Base-by-base conservation (phyloP, 306 rosid genomes). In the Sesbania bispinosa region DNA sequence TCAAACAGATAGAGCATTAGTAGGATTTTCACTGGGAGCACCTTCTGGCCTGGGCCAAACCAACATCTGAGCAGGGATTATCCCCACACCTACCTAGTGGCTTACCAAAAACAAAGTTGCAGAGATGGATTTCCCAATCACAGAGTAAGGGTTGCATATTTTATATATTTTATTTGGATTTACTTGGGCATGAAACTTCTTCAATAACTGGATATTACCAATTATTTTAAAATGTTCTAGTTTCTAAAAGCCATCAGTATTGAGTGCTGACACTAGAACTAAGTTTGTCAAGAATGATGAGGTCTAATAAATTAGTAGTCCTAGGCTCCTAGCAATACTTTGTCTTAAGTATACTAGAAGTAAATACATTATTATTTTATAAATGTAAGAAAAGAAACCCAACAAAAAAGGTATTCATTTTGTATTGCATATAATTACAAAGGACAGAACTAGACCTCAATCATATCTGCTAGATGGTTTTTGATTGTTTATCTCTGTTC, bases 391-490 rank as follows among this genome's bases (percentile, higher is more conserved):
- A 6, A n/a, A n/a, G n/a, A n/a, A 36, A 4, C 39, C 33, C 60
- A 67, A 27, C 62, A 62, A 26, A 50, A 20, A 48, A 46, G 16
- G 47, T 63, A 75, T 45, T 63, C 42, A 46, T 47, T 58, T 58
- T 14, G 71, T 33, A 42, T 78, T 70, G 21, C 61, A 47, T 51
- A 69, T 68, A 62, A 74, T 75, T 80, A 70, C 71, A 84, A 76
- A 82, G 54, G 58, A 80, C 89, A 85, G 85, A 77, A 85, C 76
- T 77, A 86, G 84, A 94, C 97, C 98, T 89, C 96, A 86, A 88
- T 90, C 78, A 94, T 33, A 87, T 94, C 91, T 72, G 89, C 75
- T 55, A 94, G 85, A 52, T 70, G 71, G 70, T 89, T 86, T 86
- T 90, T 90, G 78, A 66, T 71, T 21, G 78, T 15, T 73, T n/a